Conservation (phyloP, 2,329 filamentous ascomycete genomes). For the Cucurbitaria berberidis region DNA sequence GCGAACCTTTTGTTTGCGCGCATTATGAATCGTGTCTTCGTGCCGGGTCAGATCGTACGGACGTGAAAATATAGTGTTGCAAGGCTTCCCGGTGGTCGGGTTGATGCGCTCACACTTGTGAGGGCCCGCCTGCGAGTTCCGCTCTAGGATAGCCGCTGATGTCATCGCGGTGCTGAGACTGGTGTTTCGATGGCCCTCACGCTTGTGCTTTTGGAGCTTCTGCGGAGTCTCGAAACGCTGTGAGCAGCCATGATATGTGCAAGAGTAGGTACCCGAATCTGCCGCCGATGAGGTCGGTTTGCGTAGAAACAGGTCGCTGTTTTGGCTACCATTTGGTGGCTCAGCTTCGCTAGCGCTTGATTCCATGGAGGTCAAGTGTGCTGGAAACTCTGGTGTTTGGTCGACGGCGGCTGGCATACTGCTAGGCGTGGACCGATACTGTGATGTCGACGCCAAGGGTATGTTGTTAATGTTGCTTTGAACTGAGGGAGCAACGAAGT, state of each 20-base stretch:
- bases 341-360: conserved; percentile 63
- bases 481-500: conserved; percentile 55
- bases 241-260: conserved; percentile 90
- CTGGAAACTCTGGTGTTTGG: conserved; percentile 63
- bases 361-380: conserved; percentile 66
- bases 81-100: conserved; percentile 91
- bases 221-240: conserved; percentile 86
- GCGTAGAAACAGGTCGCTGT: conserved; percentile 46
- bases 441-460: conserved; percentile 40
- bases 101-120: conserved; percentile 94
- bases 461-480: conserved; percentile 40
- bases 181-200: conserved; percentile 78
- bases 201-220: conserved; percentile 92
- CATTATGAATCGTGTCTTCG: conserved; percentile 97
- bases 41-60: conserved; percentile 97
- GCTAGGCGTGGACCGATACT: conserved; percentile 42
- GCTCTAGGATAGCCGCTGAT: conserved; percentile 60
- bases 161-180: conserved; percentile 56
- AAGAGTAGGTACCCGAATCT: conserved; percentile 90
- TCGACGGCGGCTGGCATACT: conserved; percentile 45
- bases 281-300: conserved; percentile 71
- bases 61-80: conserved; percentile 90
- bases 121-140: conserved; percentile 89
- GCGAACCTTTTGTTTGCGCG: conserved; percentile 89
- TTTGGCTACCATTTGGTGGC: conserved; percentile 51